Percentiles rank a stretch among this genome's conserved stretches.
These are phyloP conservation scores for Magnolia sinica DNA, from an alignment of 164 flowering plant species.

Conservation along the genomic window DNA sequence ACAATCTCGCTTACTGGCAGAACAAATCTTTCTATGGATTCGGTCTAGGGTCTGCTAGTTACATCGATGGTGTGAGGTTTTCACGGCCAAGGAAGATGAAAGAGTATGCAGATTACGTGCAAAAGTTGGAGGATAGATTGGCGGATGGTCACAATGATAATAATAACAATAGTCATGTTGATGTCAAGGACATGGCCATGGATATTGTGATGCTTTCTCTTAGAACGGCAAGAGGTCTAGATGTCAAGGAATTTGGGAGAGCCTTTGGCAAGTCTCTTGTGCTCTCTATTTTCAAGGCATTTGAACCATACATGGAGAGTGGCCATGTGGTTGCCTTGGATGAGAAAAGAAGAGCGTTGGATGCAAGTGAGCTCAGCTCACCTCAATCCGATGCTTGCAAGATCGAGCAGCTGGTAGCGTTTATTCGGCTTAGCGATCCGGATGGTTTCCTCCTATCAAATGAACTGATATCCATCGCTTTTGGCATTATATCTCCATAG, in stretches of 20 bases:
- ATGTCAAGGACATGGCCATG: conserved; percentile 54
- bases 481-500: conserved; percentile 58
- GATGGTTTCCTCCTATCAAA: conserved; percentile 93
- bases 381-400: conserved; percentile 22
- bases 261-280: conserved; percentile 53
- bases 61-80: conserved; percentile 49
- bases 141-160: conserved; percentile 16
- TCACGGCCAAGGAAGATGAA: conserved; percentile 82
- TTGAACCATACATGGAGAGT: conserved; percentile 57
- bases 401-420: conserved; percentile 26
- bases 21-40: conserved; percentile 76
- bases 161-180: conserved; percentile 10
- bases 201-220: conserved; percentile 87
- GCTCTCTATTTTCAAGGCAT: conserved; percentile 47
- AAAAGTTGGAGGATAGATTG: conserved; percentile 49
- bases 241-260: conserved; percentile 51
- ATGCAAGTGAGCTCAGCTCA: conserved; percentile 35
- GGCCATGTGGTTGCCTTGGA: conserved; percentile 80
- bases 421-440: conserved; percentile 81
- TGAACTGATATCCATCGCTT: conserved; percentile 82
- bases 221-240: conserved; percentile 73
- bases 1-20: conserved; percentile 79
- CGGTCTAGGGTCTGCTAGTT: conserved; percentile 86
- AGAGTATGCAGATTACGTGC: conserved; percentile 57
- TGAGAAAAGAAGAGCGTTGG: conserved; percentile 40